Evolutionary conservation across 176 grass and related monocot species (phyloP).

Genomic region (Carex pumila): DNA sequence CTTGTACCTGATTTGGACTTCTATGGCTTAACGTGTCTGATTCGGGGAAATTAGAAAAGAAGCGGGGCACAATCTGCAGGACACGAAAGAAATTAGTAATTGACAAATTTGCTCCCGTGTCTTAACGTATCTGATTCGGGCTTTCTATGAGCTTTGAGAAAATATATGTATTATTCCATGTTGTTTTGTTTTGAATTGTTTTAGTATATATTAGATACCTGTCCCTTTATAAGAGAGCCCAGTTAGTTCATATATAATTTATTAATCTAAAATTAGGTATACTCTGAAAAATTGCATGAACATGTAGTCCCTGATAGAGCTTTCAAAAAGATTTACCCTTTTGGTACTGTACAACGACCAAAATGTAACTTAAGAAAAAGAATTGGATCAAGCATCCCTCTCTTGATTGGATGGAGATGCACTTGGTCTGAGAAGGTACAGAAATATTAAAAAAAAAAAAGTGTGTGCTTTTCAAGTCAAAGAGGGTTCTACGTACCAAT

Average conservation of each 20-base stretch:
- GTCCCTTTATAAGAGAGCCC: background rate
- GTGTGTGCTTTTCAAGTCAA: background rate
- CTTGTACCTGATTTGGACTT: background rate
- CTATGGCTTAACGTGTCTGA: too few relatives aligned
- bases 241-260: background rate
- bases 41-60: too few relatives aligned
- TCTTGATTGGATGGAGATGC: conserved; percentile 26
- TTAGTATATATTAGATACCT: background rate
- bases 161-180: background rate
- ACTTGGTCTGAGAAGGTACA: background rate
- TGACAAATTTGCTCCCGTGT: too few relatives aligned
- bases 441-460: background rate
- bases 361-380: conserved; percentile 7
- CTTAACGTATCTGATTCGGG: background rate
- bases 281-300: background rate
- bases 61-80: too few relatives aligned
- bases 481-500: background rate
- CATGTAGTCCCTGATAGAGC: background rate
- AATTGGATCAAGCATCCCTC: conserved; percentile 62
- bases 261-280: background rate
- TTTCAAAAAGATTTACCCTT: background rate
- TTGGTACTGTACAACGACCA: background rate
- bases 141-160: background rate
- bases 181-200: background rate
- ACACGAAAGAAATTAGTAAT: too few relatives aligned